Evolutionary conservation across 495 filamentous ascomycete species (phyloP).

Genomic region (Hypoxylon fragiforme): DNA sequence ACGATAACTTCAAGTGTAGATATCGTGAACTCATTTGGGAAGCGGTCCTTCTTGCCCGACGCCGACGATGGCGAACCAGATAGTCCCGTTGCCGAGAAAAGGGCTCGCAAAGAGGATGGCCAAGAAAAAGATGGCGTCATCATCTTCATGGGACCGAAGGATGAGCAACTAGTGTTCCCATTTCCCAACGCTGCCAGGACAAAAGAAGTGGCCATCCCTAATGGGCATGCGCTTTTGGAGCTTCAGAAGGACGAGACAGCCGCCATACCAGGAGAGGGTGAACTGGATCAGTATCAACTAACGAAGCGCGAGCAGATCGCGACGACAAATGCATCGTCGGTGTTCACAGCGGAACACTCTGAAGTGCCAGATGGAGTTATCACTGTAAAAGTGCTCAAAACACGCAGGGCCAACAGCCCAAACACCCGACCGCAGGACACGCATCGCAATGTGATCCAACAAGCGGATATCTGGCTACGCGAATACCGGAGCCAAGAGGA

Average conservation of each 20-base stretch:
- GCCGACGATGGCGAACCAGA: slow-evolving; percentile 36
- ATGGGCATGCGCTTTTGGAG: slow-evolving; percentile 51
- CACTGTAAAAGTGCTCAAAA: slow-evolving; percentile 56
- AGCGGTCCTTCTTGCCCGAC: slow-evolving; percentile 46
- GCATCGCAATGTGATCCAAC: slow-evolving; percentile 51
- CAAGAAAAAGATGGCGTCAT: slow-evolving; percentile 46
- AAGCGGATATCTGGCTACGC: slow-evolving; percentile 55
- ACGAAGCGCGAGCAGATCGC: slow-evolving; percentile 52
- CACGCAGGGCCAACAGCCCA: slow-evolving; percentile 35
- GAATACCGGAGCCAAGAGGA: slow-evolving; percentile 52
- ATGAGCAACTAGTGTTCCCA: slow-evolving; percentile 47
- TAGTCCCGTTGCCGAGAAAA: slow-evolving; percentile 42
- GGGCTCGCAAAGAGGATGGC: slow-evolving; percentile 37
- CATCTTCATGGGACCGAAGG: slow-evolving; percentile 49
- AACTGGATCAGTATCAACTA: slow-evolving; percentile 49
- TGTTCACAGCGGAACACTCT: slow-evolving; percentile 54
- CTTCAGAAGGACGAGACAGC: slow-evolving; percentile 47
- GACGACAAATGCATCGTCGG: slow-evolving; percentile 47
- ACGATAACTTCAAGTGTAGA: slow-evolving; percentile 35
- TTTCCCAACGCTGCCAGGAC: slow-evolving; percentile 44
- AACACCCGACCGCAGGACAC: slow-evolving; percentile 41
- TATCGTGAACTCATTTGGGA: slow-evolving; percentile 43
- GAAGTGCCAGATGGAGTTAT: slow-evolving; percentile 48
- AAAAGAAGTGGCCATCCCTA: slow-evolving; percentile 47
- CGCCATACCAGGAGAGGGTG: slow-evolving; percentile 44